phyloP scores from a whole-genome alignment of 2,329 filamentous ascomycete genomes.

The Chaetomium strumarium region DNA sequence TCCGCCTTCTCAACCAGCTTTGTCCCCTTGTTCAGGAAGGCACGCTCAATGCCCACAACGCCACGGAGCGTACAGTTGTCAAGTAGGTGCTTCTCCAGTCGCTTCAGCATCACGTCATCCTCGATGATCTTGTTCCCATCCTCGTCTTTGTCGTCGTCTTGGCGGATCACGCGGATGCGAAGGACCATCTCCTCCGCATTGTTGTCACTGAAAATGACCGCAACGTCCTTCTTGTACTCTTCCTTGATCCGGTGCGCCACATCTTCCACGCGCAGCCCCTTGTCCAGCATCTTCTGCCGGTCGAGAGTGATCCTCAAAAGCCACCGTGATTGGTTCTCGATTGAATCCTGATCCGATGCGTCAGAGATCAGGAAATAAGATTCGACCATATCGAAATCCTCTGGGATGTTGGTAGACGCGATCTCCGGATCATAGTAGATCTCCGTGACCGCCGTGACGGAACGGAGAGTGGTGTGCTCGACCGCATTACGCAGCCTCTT shows the following conservation, averaged over 20 bases:
- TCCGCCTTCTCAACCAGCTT: slow-evolving; percentile 61
- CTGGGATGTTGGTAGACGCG: slow-evolving; percentile 74
- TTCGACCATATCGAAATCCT: slow-evolving; percentile 89
- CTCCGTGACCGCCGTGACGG: slow-evolving; percentile 85
- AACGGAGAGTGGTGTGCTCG: slow-evolving; percentile 89
- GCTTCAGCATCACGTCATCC: slow-evolving; percentile 89
- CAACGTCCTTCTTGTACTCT: slow-evolving; percentile 76
- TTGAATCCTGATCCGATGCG: slow-evolving; percentile 58
- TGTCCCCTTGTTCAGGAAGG: slow-evolving; percentile 82
- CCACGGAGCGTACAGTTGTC: slow-evolving; percentile 88
- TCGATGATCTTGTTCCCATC: slow-evolving; percentile 58
- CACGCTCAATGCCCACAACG: slow-evolving; percentile 80
- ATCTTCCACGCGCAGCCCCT: slow-evolving; percentile 84
- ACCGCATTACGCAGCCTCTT: slow-evolving; percentile 83
- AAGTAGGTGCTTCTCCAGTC: slow-evolving; percentile 83
- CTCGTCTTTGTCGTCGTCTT: slow-evolving; percentile 67
- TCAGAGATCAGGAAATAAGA: slow-evolving; percentile 95
- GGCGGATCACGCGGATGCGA: slow-evolving; percentile 74
- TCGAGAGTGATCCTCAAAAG: slow-evolving; percentile 88
- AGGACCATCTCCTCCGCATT: slow-evolving; percentile 95
- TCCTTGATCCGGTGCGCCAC: slow-evolving; percentile 87
- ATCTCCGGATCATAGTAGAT: slow-evolving; percentile 97
- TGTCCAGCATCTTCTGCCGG: slow-evolving; percentile 91
- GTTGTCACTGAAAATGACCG: slow-evolving; percentile 95
- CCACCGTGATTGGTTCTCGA: slow-evolving; percentile 85